These are phyloP conservation scores for Aeschynomene evenia DNA, from an alignment of 306 rosid species.

Conservation along the genomic window DNA sequence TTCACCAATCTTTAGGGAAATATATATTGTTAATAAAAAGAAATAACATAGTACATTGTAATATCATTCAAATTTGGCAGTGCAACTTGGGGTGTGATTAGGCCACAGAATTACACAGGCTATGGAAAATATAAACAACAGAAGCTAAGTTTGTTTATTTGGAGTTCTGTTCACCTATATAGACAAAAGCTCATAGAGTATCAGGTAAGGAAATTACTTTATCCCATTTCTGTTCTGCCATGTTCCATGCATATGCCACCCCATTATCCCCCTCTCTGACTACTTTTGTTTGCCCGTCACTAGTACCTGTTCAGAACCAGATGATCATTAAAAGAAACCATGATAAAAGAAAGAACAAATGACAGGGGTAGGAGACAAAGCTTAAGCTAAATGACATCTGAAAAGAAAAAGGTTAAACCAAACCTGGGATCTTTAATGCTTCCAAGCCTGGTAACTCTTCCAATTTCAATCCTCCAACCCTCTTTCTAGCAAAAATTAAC, in stretches of 20 bases:
- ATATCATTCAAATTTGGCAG: slow-evolving; percentile 13
- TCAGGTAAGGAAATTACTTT: slow-evolving; percentile 57
- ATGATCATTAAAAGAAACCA: slow-evolving; percentile 14
- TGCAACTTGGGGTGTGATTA: background rate
- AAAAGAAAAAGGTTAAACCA: slow-evolving; percentile 19
- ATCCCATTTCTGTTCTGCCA: slow-evolving; percentile 82
- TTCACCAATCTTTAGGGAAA: slow-evolving; percentile 75
- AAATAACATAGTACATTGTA: background rate
- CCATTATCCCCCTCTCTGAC: slow-evolving; percentile 98
- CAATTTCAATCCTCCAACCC: slow-evolving; percentile 89
- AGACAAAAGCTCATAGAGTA: slow-evolving; percentile 20
- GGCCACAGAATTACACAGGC: slow-evolving; percentile 16
- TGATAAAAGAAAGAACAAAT: background rate
- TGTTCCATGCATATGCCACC: slow-evolving; percentile 92
- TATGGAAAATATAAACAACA: slow-evolving; percentile 17
- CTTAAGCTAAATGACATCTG: slow-evolving; percentile 7
- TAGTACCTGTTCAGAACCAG: slow-evolving; percentile 67
- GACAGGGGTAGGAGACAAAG: background rate
- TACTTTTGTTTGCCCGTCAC: slow-evolving; percentile 90
- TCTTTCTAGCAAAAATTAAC: slow-evolving; percentile 61
- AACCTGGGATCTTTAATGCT: slow-evolving; percentile 87
- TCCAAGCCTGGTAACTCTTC: slow-evolving; percentile 90
- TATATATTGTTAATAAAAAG: background rate
- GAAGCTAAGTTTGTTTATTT: background rate
- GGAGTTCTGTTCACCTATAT: background rate